phyloP scores from a whole-genome alignment of 768 basidiomycete genomes.

The Mycena maculata region DNA sequence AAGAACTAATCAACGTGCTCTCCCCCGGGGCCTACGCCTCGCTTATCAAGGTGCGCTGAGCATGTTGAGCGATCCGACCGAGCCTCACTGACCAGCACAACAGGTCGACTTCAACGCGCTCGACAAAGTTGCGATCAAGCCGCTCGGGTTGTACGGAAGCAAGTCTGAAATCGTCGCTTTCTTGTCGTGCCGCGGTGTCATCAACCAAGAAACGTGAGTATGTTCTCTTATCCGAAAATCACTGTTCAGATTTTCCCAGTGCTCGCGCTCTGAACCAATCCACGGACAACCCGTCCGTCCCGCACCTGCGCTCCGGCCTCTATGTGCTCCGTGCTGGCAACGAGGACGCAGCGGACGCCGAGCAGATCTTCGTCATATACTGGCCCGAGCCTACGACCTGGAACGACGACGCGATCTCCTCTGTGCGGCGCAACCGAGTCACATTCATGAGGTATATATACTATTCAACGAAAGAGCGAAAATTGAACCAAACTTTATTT shows the following conservation, averaged over 20 bases:
- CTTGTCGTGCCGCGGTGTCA: constrained; percentile 47
- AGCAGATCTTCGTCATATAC: constrained; percentile 61
- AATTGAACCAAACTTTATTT: constrained; percentile 4
- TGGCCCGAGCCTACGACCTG: constrained; percentile 75
- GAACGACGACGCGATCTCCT: constrained; percentile 58
- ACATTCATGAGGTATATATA: constrained; percentile 69
- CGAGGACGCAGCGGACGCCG: constrained; percentile 13
- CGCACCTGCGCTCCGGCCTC: constrained; percentile 60
- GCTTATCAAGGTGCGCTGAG: constrained; percentile 51
- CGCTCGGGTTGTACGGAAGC: constrained; percentile 69
- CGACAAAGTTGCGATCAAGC: constrained; percentile 58
- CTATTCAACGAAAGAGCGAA: background rate
- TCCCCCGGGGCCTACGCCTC: constrained; percentile 64
- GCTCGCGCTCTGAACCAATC: constrained; percentile 18
- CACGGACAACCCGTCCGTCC: constrained; percentile 34
- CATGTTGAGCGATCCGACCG: background rate
- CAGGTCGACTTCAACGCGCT: constrained; percentile 64
- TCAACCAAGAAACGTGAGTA: constrained; percentile 56
- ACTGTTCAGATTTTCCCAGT: constrained; percentile 15
- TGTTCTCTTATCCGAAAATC: background rate
- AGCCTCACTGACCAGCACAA: background rate
- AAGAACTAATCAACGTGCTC: constrained; percentile 59
- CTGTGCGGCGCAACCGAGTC: constrained; percentile 63
- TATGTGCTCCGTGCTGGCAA: constrained; percentile 51
- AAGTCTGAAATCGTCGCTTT: constrained; percentile 62